Evolutionary conservation across 176 grass and related monocot species (phyloP).

Genomic region (Zizania latifolia): DNA sequence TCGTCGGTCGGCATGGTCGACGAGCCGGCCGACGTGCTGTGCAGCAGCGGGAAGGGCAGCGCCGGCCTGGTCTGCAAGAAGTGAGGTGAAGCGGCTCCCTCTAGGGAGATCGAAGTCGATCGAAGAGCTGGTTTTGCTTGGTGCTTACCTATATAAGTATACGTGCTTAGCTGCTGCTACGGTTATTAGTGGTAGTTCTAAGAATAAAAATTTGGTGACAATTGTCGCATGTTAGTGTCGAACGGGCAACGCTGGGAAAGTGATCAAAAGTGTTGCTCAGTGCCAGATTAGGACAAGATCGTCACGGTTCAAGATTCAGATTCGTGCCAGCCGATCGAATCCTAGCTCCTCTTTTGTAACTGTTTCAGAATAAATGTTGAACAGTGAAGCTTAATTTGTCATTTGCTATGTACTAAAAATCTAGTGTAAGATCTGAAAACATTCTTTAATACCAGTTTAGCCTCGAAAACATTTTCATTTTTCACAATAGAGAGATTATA

Average conservation of each 20-base stretch:
- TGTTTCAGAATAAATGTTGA: not conserved
- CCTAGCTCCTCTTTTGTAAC: not conserved
- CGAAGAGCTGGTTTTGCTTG: not conserved
- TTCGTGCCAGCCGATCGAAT: not conserved
- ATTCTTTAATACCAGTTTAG: too few species aligned
- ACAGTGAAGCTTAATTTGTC: not conserved
- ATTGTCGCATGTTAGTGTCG: not conserved
- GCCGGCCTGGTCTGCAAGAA: slow-evolving; percentile 54
- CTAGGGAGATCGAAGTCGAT: not conserved
- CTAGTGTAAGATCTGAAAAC: too few species aligned
- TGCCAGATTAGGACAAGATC: not conserved
- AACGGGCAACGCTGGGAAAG: not conserved
- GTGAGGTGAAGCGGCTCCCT: slow-evolving; percentile 2
- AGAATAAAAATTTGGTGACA: not conserved
- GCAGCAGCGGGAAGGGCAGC: slow-evolving; percentile 32
- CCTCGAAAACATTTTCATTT: too few species aligned
- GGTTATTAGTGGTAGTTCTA: not conserved
- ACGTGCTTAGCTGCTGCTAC: slow-evolving; percentile 26
- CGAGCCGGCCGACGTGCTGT: slow-evolving; percentile 24
- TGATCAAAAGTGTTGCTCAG: not conserved
- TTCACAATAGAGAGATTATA: too few species aligned
- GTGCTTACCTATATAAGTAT: not conserved
- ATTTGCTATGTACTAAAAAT: not conserved
- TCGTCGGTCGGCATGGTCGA: not conserved
- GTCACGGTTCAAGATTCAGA: not conserved